Evolutionary conservation across 148 eudicot species (phyloP), one percentile per base, ranked within the genome.

Genomic region (Mesembryanthemum crystallinum): DNA sequence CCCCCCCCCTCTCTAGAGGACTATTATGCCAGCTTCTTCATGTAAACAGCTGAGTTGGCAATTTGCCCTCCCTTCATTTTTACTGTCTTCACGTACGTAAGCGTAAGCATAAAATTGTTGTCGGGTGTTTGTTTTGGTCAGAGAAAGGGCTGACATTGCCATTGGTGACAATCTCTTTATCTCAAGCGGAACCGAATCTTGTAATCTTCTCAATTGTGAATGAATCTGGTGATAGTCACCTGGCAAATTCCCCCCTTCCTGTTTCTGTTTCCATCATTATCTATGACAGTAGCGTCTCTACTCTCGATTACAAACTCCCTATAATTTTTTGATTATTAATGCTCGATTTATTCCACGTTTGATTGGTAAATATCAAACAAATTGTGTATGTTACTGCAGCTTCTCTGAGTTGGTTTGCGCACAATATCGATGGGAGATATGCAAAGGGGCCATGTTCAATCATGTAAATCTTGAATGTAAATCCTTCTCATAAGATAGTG

Each of bases 41-140:
- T 76, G 67, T 76, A 67, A 76, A 68, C 73, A 57, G 39, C 66
- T 29, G 28, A 18, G 29, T 69, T 54, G 23, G 49, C 67, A 24
- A 27, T 28, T 55, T 58, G 52, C 70, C 25, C 57, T 32, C 61
- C n/a, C 67, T 59, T 49, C 63, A 32, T 59, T 73, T 67, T 59
- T 51, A 13, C 67, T 30, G 47, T 55, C 61, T 62, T 28, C 51
- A 27, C 51, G 7, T 33, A 64, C 51, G 7, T 33, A 64, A 24
- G 43, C 74, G 65, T 78, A 72, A 52, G 47, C 65, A 64, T 67
- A 29, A 39, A 68, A 55, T 80, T 80, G 82, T 80, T n/a, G 62
- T 62, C 69, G 35, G 79, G 27, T 45, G 72, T 27, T 67, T 67
- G 25, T 51, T 67, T 8, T 67, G n/a, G n/a, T 27, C 49, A 21